Evolutionary conservation across 345 rosid species (phyloP).

Genomic region (Populus pruinosa): DNA sequence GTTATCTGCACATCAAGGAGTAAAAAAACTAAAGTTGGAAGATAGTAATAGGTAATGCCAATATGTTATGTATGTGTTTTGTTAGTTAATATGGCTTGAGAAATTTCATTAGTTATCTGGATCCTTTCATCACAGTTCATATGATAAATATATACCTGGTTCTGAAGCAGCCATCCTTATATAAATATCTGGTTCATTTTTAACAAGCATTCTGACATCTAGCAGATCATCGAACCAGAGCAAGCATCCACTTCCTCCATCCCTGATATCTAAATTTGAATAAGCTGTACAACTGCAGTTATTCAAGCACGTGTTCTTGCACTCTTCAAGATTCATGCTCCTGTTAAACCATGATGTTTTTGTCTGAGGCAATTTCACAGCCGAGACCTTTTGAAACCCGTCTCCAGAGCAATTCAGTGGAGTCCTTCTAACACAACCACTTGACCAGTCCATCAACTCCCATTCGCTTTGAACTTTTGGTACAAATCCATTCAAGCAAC

Average conservation of each 20-base stretch:
- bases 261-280: no score
- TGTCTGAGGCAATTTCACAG: conserved; percentile 2
- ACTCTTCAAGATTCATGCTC: neutral
- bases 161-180: conserved; percentile 3
- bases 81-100: no score
- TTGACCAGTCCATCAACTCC: neutral
- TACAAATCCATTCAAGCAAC: neutral
- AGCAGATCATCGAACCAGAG: conserved; percentile 7
- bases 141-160: neutral
- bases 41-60: neutral
- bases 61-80: no score
- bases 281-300: no score
- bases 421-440: neutral
- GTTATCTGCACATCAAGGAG: no score
- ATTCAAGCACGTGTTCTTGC: no score
- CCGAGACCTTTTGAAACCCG: conserved; percentile 13
- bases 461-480: neutral
- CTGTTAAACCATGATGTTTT: no score
- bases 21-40: neutral
- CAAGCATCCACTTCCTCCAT: conserved; percentile 10
- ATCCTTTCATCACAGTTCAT: no score
- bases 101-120: no score
- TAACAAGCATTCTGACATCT: neutral
- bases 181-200: neutral
- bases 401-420: neutral